Conservation (phyloP, 2,329 filamentous ascomycete genomes). For the Colletotrichum simmondsii region DNA sequence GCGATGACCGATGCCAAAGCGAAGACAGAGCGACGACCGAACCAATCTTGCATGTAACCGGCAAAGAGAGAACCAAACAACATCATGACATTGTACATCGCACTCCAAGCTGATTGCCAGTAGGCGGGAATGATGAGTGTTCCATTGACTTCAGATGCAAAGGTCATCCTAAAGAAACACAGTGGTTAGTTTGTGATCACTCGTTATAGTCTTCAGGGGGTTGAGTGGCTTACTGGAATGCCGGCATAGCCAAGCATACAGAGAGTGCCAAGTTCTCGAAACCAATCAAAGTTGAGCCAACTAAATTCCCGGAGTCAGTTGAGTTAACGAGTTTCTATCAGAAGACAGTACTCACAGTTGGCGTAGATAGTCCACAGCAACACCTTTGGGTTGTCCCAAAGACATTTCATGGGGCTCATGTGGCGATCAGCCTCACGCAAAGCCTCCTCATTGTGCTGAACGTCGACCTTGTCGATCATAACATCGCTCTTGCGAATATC, state of each 20-base stretch:
- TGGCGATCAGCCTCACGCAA: slow-evolving; percentile 26
- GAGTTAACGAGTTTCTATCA: too few species aligned
- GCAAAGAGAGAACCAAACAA: slow-evolving; percentile 35
- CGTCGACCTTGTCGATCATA: slow-evolving; percentile 15
- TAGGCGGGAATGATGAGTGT: slow-evolving; percentile 37
- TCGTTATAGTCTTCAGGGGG: background rate
- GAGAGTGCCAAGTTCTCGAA: slow-evolving; percentile 36
- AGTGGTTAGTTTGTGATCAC: background rate
- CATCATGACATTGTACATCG: slow-evolving; percentile 36
- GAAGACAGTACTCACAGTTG: slow-evolving; percentile 19
- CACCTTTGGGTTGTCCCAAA: slow-evolving; percentile 27
- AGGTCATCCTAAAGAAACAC: slow-evolving; percentile 24
- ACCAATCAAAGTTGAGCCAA: slow-evolving; percentile 33
- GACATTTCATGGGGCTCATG: slow-evolving; percentile 23
- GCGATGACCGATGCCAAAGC: slow-evolving; percentile 27
- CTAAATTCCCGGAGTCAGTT: slow-evolving; percentile 18
- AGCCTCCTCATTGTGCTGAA: slow-evolving; percentile 24
- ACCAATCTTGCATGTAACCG: slow-evolving; percentile 36
- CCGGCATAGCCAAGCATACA: slow-evolving; percentile 37
- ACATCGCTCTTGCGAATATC: slow-evolving; percentile 2
- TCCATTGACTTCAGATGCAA: slow-evolving; percentile 36
- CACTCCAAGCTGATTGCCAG: slow-evolving; percentile 40
- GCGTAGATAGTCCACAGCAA: slow-evolving; percentile 32
- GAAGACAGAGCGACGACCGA: slow-evolving; percentile 36
- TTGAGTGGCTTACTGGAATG: slow-evolving; percentile 34